A percentile compares a stretch with the other conserved stretches of the same genome.
Conservation (phyloP, 768 basidiomycete genomes). For the Hysterangium stoloniferum region DNA sequence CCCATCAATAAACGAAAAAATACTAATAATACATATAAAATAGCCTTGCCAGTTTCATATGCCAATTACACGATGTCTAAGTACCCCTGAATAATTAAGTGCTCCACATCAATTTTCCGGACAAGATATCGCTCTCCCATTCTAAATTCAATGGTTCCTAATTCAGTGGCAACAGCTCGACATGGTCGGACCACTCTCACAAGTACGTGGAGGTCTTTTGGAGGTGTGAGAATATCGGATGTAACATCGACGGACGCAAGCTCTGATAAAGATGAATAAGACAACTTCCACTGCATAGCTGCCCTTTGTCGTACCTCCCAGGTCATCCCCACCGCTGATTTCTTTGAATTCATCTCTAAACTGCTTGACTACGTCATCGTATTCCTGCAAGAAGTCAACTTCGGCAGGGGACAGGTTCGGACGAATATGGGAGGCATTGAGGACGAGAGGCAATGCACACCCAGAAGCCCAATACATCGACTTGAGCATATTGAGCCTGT, state of each 20-base stretch:
- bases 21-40: too few species aligned
- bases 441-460: slow-evolving; percentile 78
- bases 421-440: slow-evolving; percentile 59
- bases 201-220: slow-evolving; percentile 82
- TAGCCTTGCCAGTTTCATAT: too few species aligned
- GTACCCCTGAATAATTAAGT: slow-evolving; percentile 89
- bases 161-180: slow-evolving; percentile 86
- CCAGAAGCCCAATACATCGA: slow-evolving; percentile 88
- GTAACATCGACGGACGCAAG: slow-evolving; percentile 60
- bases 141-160: slow-evolving; percentile 84
- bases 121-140: slow-evolving; percentile 89
- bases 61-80: slow-evolving; percentile 66
- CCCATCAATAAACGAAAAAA: too few species aligned
- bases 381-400: slow-evolving; percentile 77
- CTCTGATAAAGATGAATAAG: slow-evolving; percentile 28
- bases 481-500: slow-evolving; percentile 74
- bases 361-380: slow-evolving; percentile 72
- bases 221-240: slow-evolving; percentile 72
- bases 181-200: slow-evolving; percentile 86
- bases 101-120: slow-evolving; percentile 82
- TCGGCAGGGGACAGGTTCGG: slow-evolving; percentile 72
- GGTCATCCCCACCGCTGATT: slow-evolving; percentile 11
- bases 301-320: background rate
- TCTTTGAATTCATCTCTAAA: slow-evolving; percentile 80
- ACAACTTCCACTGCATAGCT: background rate